Evolutionary conservation across 495 filamentous ascomycete species (phyloP).

Genomic region (Letharia columbiana): DNA sequence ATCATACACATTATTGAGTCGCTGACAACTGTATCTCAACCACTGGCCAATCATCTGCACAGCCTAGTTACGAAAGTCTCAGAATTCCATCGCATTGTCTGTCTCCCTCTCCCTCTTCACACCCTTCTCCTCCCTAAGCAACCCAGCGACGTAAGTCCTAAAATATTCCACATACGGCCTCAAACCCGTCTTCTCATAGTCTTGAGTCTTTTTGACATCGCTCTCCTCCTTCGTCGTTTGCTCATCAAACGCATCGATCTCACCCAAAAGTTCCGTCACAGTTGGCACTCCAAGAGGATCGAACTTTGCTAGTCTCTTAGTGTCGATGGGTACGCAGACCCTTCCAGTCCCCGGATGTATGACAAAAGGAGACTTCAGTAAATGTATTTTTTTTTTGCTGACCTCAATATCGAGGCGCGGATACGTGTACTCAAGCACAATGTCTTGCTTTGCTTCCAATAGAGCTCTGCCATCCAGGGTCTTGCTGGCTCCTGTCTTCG

Average conservation of each 20-base stretch:
- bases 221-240: constrained; percentile 36
- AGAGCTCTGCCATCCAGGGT: constrained; percentile 54
- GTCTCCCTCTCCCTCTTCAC: constrained; percentile 65
- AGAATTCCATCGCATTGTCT: constrained; percentile 50
- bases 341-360: constrained; percentile 90
- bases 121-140: constrained; percentile 74
- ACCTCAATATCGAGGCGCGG: constrained; percentile 95
- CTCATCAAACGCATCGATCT: constrained; percentile 67
- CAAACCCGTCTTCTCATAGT: constrained; percentile 95
- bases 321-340: constrained; percentile 91
- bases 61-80: background rate
- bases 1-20: too few species aligned
- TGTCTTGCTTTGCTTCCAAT: constrained; percentile 85
- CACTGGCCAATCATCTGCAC: too few species aligned
- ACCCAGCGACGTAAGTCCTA: constrained; percentile 61
- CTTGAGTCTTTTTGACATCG: constrained; percentile 49
- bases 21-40: too few species aligned
- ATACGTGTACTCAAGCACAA: constrained; percentile 94
- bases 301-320: constrained; percentile 59
- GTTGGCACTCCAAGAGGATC: constrained; percentile 84
- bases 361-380: constrained; percentile 93
- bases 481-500: constrained; percentile 60
- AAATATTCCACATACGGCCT: constrained; percentile 91
- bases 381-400: constrained; percentile 92
- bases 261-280: constrained; percentile 63